Base-by-base conservation (phyloP, 1,139 yeast species). In the Hemisphaericaspora xylofermentans region DNA sequence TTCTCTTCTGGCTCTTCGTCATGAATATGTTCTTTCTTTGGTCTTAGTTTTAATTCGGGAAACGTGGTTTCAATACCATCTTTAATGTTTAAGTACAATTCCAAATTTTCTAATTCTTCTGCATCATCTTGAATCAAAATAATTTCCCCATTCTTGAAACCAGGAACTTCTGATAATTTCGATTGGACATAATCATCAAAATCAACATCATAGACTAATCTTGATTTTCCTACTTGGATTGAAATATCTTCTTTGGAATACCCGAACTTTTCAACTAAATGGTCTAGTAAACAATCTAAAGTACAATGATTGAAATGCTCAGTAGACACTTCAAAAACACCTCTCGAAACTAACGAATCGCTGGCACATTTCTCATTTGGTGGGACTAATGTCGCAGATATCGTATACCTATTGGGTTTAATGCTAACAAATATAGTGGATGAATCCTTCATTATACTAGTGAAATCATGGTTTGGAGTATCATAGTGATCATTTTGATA, bases 171-270 rank as follows among this genome's bases (percentile, higher is more conserved):
- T 0, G 51, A 45, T 17, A 93, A 63, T 17, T 24, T 33, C 14
- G 36, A 15, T 12, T 25, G 9, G 8, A 74, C 53, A 54, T 91
- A 84, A 55, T 91, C 98, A 40, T 88, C 96, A 60, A 88, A 88
- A 55, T 94, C 99, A 39, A 74, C 74, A 61, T 94, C 98, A 54
- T 88, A 88, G 9, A 94, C 63, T 46, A 93, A 70, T 48, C 75
- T 77, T 27, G 82, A 79, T 17, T 74, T 64, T 3, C 77, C 80
- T 22, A 82, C 71, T 30, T 86, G 76, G 18, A 86, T 62, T 0
- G 93, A 68, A 1, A 88, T 67, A 43, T 84, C 95, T 17, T 82
- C 87, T 32, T 40, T 94, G 4, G 76, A 72, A 57, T 80, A 88
- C 0, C 69, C 71, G 52, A 84, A 82, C 38, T 69, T 68, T 1